These are phyloP conservation scores for Cokeromyces recurvatus DNA, from an alignment of 371 early-diverging fungal species.

Conservation along the genomic window DNA sequence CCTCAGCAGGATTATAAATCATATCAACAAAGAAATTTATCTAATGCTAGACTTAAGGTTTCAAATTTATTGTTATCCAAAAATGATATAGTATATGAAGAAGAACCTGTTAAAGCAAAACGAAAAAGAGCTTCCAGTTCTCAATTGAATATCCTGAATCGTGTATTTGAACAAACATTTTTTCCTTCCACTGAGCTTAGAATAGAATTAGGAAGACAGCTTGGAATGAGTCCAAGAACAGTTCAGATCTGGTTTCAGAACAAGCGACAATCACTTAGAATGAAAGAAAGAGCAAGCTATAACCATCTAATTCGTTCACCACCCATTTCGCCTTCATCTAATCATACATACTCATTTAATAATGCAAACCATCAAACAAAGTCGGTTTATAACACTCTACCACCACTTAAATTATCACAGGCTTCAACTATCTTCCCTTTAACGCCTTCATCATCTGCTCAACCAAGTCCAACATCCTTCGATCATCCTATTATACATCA, in stretches of 20 bases:
- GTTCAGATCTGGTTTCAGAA: constrained; percentile 98
- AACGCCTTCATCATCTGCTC: constrained; percentile 22
- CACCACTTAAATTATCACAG: constrained; percentile 24
- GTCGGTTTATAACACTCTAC: constrained; percentile 12
- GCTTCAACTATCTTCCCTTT: constrained; percentile 23
- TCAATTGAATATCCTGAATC: constrained; percentile 45
- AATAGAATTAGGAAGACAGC: constrained; percentile 74
- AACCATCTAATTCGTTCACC: constrained; percentile 6
- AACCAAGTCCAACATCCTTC: constrained; percentile 23
- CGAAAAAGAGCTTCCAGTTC: constrained; percentile 44
- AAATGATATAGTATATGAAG: constrained; percentile 1
- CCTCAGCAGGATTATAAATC: too few species aligned
- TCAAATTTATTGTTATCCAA: not conserved
- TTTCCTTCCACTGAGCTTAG: constrained; percentile 74
- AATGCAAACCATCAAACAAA: constrained; percentile 23
- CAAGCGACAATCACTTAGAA: constrained; percentile 60
- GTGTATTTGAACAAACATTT: constrained; percentile 48
- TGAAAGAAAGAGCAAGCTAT: constrained; percentile 1
- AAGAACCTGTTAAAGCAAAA: constrained; percentile 36
- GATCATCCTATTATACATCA: not conserved
- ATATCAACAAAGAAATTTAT: too few species aligned
- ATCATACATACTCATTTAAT: constrained; percentile 47
- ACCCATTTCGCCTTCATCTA: constrained; percentile 34
- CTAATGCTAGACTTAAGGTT: too few species aligned
- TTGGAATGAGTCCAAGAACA: constrained; percentile 80